Evolutionary conservation across 2,329 filamentous ascomycete species (phyloP), one percentile per base, ranked within the genome.

Genomic region (Ploettnerulaceae sp.): DNA sequence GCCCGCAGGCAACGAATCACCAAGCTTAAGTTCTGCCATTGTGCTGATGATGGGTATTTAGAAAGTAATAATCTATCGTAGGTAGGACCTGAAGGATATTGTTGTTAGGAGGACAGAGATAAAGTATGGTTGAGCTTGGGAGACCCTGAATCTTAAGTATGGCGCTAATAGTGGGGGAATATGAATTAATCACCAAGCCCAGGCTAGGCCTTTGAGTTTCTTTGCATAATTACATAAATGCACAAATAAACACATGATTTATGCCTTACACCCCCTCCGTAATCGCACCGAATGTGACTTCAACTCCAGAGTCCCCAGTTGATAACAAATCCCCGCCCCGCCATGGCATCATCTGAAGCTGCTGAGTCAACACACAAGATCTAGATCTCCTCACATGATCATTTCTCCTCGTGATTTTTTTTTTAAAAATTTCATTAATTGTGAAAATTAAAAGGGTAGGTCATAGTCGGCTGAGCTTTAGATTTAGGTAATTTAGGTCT

Each of bases 1-100:
- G 60, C 77, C 84, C 59, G 81, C 72, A 58, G 90, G 90, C 76
- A 97, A 91, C 66, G 74, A 73, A 68, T 95, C 88, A 64, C 90
- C 90, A 66, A 77, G 77, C 67, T 90, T 61, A 46, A 60, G 49
- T 39, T 51, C 45, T 52, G 60, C 39, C 56, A 62, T 58, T 21
- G 41, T 57, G 24, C 7, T 39, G 31, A 28, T 34, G 29, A 5
- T 35, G 22, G 26, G 20, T 14, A n/a, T 32, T 11, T 38, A 32
- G 17, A 26, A 33, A 46, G 6, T 9, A 25, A 7, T 26, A 25
- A 21, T 20, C 12, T 33, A 12, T 17, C 21, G 2, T 28, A 24
- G 2, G 38, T 18, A n/a, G 7, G 25, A 22, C n/a, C 17, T 18
- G 20, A 25, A 20, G 12, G 14, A 22, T 31, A 18, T 15, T 33